Base-by-base conservation (phyloP, 441 rosid species). In the Gossypium laxum region DNA sequence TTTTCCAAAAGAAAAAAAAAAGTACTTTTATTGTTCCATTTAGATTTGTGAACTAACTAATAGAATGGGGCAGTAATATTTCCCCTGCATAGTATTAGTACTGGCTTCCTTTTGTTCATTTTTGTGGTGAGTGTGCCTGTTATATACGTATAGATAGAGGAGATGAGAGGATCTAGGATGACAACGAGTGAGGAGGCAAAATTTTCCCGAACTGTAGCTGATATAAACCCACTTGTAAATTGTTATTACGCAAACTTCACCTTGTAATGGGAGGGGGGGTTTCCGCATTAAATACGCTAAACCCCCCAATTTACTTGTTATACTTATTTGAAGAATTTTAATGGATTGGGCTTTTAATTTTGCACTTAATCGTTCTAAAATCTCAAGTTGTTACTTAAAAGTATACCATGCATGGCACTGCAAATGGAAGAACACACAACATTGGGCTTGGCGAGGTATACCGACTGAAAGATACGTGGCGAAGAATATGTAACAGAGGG, bases 111-210 rank as follows among this genome's bases (percentile, higher is more conserved):
- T 47, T 64, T 56, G 50, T 57, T 75, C 72, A 76, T 77, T 82
- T 76, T 82, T 74, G 81, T 74, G 71, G 79, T 71, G 83, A 78
- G 58, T 71, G 77, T 70, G 81, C 57, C 24, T 73, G 77, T 76
- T 58, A 60, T 69, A 72, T 69, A 60, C 24, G 28, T 56, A 51
- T 34, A 50, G 5, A 45, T 32, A 67, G 34, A 65, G 41, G 72
- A 47, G 5, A 57, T 57, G 69, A 68, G 52, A 54, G 63, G 66
- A 59, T 28, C 63, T 78, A 75, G 78, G 54, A 62, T 59, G 77
- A 69, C 71, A 70, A 48, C 5, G 6, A 5, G 70, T 60, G 67
- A 14, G 62, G 50, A 48, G 34, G 71, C 78, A 73, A 74, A 78
- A 68, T 72, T 79, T 79, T 81, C 75, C 61, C 2, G 56, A 48